These are phyloP conservation scores for Caryopteris hybrid DNA, from an alignment of 305 asterid species.

Conservation along the genomic window DNA sequence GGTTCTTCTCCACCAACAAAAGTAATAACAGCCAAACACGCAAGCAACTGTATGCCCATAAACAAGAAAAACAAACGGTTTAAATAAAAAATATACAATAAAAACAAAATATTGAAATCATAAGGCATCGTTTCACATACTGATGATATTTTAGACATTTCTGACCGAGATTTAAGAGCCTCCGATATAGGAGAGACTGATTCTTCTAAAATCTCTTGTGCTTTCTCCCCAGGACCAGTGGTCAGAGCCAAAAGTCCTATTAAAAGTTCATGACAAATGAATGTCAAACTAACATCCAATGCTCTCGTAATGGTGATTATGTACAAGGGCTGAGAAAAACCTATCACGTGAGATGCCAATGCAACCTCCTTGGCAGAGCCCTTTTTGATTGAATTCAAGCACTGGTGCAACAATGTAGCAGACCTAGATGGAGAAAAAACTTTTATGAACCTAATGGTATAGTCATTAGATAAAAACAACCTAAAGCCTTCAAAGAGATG, in stretches of 20 bases:
- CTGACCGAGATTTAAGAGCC: slow-evolving; percentile 65
- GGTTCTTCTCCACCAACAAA: slow-evolving; percentile 89
- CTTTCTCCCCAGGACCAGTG: slow-evolving; percentile 76
- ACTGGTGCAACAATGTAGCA: slow-evolving; percentile 73
- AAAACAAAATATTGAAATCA: background rate
- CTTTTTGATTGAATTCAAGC: slow-evolving; percentile 69
- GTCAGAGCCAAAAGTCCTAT: slow-evolving; percentile 83
- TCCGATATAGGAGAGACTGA: slow-evolving; percentile 70
- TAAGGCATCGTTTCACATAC: slow-evolving; percentile 48
- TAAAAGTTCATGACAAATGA: background rate
- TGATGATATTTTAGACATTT: slow-evolving; percentile 53
- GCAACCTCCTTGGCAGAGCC: slow-evolving; percentile 86
- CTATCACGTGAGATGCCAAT: slow-evolving; percentile 79
- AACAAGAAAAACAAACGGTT: background rate
- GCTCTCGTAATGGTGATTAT: background rate
- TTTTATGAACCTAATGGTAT: background rate
- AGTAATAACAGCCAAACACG: slow-evolving; percentile 78
- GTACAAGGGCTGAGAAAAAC: slow-evolving; percentile 26
- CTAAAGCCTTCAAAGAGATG: background rate
- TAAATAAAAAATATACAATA: background rate
- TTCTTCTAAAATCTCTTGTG: slow-evolving; percentile 87
- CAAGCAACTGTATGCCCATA: slow-evolving; percentile 50
- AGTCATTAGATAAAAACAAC: background rate
- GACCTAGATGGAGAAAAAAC: slow-evolving; percentile 39
- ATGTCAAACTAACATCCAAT: background rate